Base-by-base conservation (phyloP, 441 rosid species). In the Brassica hybrid region DNA sequence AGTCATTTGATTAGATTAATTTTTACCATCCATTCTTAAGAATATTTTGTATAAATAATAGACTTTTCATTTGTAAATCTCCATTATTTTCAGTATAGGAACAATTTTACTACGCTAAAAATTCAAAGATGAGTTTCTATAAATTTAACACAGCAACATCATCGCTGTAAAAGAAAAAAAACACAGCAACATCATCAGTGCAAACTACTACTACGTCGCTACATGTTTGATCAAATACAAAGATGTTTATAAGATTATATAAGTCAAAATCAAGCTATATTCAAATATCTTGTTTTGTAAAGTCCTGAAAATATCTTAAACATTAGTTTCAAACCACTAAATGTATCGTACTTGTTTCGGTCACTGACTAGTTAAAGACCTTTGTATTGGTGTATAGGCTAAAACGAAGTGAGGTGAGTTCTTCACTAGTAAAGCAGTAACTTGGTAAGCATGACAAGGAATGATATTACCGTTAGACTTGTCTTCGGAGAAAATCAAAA, bases 381-480 rank as follows among this genome's bases (percentile, higher is more conserved):
- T n/a, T n/a, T n/a, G n/a, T n/a, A n/a, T n/a, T n/a, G n/a, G n/a
- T n/a, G n/a, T n/a, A n/a, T n/a, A 61, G 41, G 64, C 23, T 75
- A n/a, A 67, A 69, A 36, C 45, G 32, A 13, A 50, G 58, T 21
- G 45, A 25, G 57, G 54, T 69, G 56, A 68, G 32, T 36, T 62
- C 32, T 16, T 61, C 64, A 34, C 65, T 23, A 60, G 64, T 25
- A 25, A 57, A 23, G 36, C 2, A 59, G 36, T 25, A 59, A 59
- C 64, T 25, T 54, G 36, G 16, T 54, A 34, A 21, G 56, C 66
- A 71, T 71, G 56, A 9, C 17, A 58, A 43, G 67, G 41, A 71
- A 65, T 52, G 21, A n/a, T 27, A 56, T 27, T 27, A 65, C 9
- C 2, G 23, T 18, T 57, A 63, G 30, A 63, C 52, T 14, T 34